Conservation (phyloP, 306 rosid genomes). For the Comarum palustre region DNA sequence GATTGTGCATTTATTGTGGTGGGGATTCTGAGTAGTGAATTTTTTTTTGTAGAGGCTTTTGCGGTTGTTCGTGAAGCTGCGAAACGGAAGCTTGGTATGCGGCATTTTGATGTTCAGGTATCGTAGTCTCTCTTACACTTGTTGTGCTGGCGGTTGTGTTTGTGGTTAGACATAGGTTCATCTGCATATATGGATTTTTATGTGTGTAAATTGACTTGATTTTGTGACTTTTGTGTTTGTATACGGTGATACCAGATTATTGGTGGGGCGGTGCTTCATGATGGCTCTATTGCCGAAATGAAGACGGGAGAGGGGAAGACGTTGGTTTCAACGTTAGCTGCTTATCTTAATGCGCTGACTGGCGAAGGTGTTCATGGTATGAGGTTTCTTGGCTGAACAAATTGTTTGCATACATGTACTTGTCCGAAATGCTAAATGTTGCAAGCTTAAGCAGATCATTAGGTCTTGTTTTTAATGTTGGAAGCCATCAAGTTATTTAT, state of each 20-base stretch:
- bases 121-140: not conserved
- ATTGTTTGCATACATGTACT: not conserved
- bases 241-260: conserved; percentile 54
- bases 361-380: conserved; percentile 84
- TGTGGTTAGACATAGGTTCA: not conserved
- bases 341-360: conserved; percentile 87
- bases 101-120: conserved; percentile 97
- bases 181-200: not conserved
- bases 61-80: conserved; percentile 99
- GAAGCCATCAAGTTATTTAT: conserved; percentile 17
- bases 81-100: conserved; percentile 86
- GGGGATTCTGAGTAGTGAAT: not conserved
- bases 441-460: not conserved
- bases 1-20: not conserved
- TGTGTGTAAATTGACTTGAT: not conserved
- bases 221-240: not conserved
- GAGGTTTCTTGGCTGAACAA: not conserved
- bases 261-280: conserved; percentile 97
- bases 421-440: not conserved
- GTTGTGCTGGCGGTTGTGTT: not conserved
- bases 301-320: conserved; percentile 98
- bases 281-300: conserved; percentile 98
- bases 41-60: conserved; percentile 69
- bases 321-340: conserved; percentile 85
- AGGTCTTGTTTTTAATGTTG: not conserved